A percentile compares a stretch with the other conserved stretches of the same genome.
These are phyloP conservation scores for Flaveria linearis DNA, from an alignment of 129 eudicot genomes.

Conservation along the genomic window DNA sequence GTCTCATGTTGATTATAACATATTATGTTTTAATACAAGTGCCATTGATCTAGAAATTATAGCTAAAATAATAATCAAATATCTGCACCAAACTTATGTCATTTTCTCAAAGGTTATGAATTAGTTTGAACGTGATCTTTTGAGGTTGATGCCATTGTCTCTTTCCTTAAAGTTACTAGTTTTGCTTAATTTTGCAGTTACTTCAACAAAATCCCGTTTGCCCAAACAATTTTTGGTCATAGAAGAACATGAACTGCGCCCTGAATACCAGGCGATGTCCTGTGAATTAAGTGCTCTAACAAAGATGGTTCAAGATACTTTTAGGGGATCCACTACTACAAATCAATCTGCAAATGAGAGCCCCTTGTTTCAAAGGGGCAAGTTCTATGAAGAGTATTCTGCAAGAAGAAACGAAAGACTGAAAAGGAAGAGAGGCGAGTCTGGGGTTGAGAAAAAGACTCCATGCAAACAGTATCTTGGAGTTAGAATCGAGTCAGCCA, in stretches of 20 bases:
- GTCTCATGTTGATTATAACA: background rate
- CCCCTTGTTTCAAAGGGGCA: constrained; percentile 80
- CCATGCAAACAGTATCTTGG: constrained; percentile 61
- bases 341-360: constrained; percentile 29
- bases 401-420: constrained; percentile 81
- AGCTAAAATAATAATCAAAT: background rate
- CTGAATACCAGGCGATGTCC: constrained; percentile 63
- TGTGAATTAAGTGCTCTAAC: constrained; percentile 64
- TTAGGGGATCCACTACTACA: constrained; percentile 29
- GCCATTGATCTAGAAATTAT: background rate
- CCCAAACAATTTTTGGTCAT: constrained; percentile 37
- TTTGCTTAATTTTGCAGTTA: constrained; percentile 31
- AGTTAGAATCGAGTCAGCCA: constrained; percentile 66
- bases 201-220: constrained; percentile 43
- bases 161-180: background rate
- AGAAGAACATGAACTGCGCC: constrained; percentile 49
- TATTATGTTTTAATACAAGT: background rate
- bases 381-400: constrained; percentile 74
- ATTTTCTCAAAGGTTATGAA: background rate
- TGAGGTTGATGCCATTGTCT: background rate
- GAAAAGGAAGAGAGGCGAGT: constrained; percentile 61
- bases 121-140: background rate
- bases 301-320: constrained; percentile 54
- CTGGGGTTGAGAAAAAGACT: constrained; percentile 50
- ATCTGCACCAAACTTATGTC: background rate